Conservation (phyloP, 257 asterid species). For the Knoxia roxburghii region DNA sequence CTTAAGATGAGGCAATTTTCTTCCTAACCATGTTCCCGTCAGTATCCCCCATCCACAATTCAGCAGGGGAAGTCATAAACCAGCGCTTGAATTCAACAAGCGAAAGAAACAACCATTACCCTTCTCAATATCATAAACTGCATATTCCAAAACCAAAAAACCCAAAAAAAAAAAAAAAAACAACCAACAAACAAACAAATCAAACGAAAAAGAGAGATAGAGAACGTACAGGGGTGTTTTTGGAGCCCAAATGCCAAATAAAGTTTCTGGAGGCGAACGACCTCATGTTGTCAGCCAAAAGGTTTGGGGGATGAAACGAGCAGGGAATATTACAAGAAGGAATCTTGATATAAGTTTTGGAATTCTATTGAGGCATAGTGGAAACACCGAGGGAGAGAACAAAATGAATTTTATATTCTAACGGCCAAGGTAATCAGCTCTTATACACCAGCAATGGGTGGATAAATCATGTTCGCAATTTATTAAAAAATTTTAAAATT, state of each 20-base stretch:
- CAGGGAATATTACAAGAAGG: neutral
- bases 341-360: too few relatives aligned
- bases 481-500: too few relatives aligned
- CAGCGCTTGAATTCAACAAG: neutral
- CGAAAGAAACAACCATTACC: neutral
- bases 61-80: neutral
- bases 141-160: neutral
- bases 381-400: too few relatives aligned
- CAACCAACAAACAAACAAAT: too few relatives aligned
- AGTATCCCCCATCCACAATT: neutral
- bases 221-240: slow-evolving; percentile 41
- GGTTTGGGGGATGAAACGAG: neutral
- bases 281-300: slow-evolving; percentile 37
- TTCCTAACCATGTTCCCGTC: neutral
- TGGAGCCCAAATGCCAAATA: slow-evolving; percentile 30
- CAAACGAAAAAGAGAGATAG: neutral
- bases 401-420: too few relatives aligned
- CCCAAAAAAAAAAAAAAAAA: neutral
- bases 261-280: slow-evolving; percentile 39
- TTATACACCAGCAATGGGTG: too few relatives aligned
- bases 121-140: neutral
- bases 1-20: neutral
- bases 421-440: too few relatives aligned
- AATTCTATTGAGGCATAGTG: too few relatives aligned
- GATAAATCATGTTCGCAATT: too few relatives aligned